Percentiles rank a stretch among this genome's conserved stretches.
Evolutionary conservation across 2,329 filamentous ascomycete species (phyloP).

Genomic region (Paecilomyces formosus): DNA sequence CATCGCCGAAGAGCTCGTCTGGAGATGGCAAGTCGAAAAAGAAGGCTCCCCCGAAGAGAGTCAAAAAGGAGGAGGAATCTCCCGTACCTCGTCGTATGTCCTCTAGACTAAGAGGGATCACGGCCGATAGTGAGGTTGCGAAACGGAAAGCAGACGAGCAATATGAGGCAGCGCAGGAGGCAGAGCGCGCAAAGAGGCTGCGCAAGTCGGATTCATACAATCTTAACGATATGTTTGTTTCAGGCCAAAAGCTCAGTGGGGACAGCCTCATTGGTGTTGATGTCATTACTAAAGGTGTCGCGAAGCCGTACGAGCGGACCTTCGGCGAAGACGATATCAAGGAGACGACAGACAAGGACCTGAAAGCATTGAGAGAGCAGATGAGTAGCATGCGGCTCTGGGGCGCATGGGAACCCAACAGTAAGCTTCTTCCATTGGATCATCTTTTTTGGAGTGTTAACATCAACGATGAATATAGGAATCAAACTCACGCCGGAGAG

Average conservation of each 20-base stretch:
- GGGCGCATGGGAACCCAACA: constrained; percentile 73
- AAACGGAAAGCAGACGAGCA: constrained; percentile 64
- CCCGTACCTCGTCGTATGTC: constrained; percentile 52
- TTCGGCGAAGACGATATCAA: constrained; percentile 80
- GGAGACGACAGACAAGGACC: constrained; percentile 66
- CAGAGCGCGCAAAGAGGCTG: constrained; percentile 54
- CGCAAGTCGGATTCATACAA: constrained; percentile 62
- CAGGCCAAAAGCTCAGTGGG: constrained; percentile 64
- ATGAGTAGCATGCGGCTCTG: constrained; percentile 76
- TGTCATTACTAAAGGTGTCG: constrained; percentile 56
- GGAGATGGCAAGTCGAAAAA: constrained; percentile 45
- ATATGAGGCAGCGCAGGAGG: constrained; percentile 48
- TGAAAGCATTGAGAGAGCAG: constrained; percentile 65
- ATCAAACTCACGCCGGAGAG: constrained; percentile 88
- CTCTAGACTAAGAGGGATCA: constrained; percentile 54
- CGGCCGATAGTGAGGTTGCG: constrained; percentile 59
- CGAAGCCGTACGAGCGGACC: constrained; percentile 73
- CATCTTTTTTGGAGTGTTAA: neutral
- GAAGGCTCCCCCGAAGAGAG: constrained; percentile 42
- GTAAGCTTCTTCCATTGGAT: constrained; percentile 38
- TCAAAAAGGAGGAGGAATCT: constrained; percentile 57
- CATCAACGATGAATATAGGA: constrained; percentile 40
- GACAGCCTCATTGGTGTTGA: constrained; percentile 57
- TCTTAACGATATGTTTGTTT: constrained; percentile 70
- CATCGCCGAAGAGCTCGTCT: constrained; percentile 42